Base-by-base conservation (phyloP, 169 alveolate genomes). In the Plasmodium billcollinsi region DNA sequence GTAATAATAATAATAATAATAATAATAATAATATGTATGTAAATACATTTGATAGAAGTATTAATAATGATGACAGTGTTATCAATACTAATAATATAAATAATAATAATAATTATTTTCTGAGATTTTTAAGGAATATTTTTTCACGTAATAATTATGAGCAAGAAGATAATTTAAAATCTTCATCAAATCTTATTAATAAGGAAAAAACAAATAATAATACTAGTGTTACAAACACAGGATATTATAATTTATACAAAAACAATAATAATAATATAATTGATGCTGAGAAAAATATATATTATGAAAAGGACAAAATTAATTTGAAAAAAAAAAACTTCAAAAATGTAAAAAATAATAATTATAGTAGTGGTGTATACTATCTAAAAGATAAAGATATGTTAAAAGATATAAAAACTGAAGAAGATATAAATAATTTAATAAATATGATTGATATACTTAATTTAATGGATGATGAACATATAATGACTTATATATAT, bases 401-500 rank as follows among this genome's bases (percentile, higher is more conserved):
- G 47, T 39, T 39, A 39, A n/a, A 56, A 21, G 67, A 14, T 18
- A 20, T 45, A 14, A 63, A 29, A 71, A 39, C 47, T 39, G 2
- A 24, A 8, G 21, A 52, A 21, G 72, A 76, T 24, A 6, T 65
- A n/a, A 76, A 65, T 47, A 76, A 45, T 29, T 58, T 6, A 4
- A 65, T 76, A 20, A 49, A 24, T 63, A 75, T 63, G 29, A 76
- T 76, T 7, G 89, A 76, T 43, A 76, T 76, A n/a, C 61, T 76
- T 21, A 62, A 76, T 65, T 50, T 76, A 65, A 50, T 76, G 29
- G 65, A 76, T 39, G 76, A 65, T 29, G 75, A 63, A 6, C 50
- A 65, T 59, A 52, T 76, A 47, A 76, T 76, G 78, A 33, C 24
- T 18, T 76, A 63, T 14, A 76, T 76, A n/a, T 76, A 76, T 76